These are phyloP conservation scores for Pilaira anomala DNA, from an alignment of 192 early-diverging fungal species.

Conservation along the genomic window DNA sequence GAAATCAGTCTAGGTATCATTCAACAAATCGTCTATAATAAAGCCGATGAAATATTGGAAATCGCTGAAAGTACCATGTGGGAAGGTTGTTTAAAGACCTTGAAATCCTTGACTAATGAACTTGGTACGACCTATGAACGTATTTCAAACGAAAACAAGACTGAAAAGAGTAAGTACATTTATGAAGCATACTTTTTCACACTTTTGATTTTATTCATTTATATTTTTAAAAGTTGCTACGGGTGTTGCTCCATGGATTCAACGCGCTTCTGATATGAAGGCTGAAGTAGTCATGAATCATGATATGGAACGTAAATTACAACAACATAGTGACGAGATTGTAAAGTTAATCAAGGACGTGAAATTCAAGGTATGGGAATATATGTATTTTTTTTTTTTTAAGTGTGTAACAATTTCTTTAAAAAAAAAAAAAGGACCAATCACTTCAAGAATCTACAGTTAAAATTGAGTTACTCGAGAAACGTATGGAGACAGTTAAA, in stretches of 20 bases:
- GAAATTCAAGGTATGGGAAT: slow-evolving; percentile 59
- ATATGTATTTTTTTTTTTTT: not conserved
- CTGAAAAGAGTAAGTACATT: slow-evolving; percentile 44
- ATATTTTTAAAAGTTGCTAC: slow-evolving; percentile 34
- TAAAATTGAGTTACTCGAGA: slow-evolving; percentile 79
- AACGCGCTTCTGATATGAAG: slow-evolving; percentile 78
- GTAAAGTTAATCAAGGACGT: slow-evolving; percentile 73
- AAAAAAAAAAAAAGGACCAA: slow-evolving; percentile 54
- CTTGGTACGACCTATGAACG: slow-evolving; percentile 44
- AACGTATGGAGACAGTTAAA: slow-evolving; percentile 63
- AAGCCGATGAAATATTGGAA: slow-evolving; percentile 55
- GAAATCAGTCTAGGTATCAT: slow-evolving; percentile 38
- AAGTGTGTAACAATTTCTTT: too few species aligned
- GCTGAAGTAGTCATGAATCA: slow-evolving; percentile 75
- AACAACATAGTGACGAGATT: slow-evolving; percentile 76
- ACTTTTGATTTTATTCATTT: too few species aligned
- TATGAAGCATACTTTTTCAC: too few species aligned
- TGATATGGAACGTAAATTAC: slow-evolving; percentile 74
- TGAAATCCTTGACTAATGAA: slow-evolving; percentile 47
- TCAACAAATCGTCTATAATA: slow-evolving; percentile 54
- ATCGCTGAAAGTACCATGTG: slow-evolving; percentile 59
- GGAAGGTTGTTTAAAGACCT: slow-evolving; percentile 52
- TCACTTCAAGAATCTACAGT: slow-evolving; percentile 66
- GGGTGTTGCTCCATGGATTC: slow-evolving; percentile 72
- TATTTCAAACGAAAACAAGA: slow-evolving; percentile 51